Percentiles rank a stretch among this genome's conserved stretches.
These are phyloP conservation scores for Loxodes magnus DNA, from an alignment of 73 alveolate genomes.

Conservation along the genomic window DNA sequence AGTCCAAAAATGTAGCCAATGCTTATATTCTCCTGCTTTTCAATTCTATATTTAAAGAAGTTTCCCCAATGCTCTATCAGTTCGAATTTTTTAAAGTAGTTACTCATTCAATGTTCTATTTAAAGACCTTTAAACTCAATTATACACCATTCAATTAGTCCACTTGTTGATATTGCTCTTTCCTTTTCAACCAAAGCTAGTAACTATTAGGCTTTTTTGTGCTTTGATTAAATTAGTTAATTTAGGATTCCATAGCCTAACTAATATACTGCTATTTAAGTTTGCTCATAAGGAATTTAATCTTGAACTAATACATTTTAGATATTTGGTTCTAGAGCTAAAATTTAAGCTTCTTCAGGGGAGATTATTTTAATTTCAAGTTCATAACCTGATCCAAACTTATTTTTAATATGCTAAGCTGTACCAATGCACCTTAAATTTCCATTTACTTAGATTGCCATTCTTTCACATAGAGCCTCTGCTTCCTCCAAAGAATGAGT, in stretches of 20 bases:
- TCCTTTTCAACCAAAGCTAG: no score
- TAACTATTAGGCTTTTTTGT: no score
- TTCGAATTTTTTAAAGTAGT: constrained; percentile 26
- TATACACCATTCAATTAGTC: constrained; percentile 31
- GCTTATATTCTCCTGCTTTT: constrained; percentile 25
- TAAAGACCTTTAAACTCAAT: constrained; percentile 34
- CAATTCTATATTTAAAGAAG: constrained; percentile 49
- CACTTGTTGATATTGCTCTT: no score
- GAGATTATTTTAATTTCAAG: constrained; percentile 46
- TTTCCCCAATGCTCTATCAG: constrained; percentile 48
- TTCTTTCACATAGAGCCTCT: constrained; percentile 68
- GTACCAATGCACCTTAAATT: constrained; percentile 79
- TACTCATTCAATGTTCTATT: constrained; percentile 24
- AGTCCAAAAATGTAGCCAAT: constrained; percentile 50
- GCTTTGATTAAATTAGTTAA: constrained; percentile 3
- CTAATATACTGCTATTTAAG: no score
- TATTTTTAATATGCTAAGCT: constrained; percentile 67
- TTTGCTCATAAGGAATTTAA: constrained; percentile 2
- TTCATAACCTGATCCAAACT: constrained; percentile 81
- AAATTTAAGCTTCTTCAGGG: constrained; percentile 19
- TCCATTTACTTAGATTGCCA: constrained; percentile 88
- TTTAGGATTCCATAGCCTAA: not conserved
- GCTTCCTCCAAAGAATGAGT: constrained; percentile 94
- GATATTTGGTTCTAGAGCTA: constrained; percentile 3
- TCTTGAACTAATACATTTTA: not conserved